Evolutionary conservation across 2,329 filamentous ascomycete species (phyloP), one percentile per base, ranked within the genome.

Genomic region (Ceratocystis destructans): DNA sequence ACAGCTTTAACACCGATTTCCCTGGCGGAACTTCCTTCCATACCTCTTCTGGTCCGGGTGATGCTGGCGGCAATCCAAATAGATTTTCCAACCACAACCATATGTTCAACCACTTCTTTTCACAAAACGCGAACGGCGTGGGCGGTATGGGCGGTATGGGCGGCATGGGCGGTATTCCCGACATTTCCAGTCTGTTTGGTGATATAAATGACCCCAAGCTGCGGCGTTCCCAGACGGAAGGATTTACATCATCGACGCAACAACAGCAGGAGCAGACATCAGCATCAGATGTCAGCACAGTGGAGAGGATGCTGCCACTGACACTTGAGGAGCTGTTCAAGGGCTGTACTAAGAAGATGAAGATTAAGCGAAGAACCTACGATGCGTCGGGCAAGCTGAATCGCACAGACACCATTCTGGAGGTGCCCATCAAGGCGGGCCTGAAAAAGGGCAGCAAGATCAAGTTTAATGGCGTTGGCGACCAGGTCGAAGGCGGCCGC

Each of bases 361-460:
- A 94, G 79, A 96, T 97, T 70, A 96, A 96, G 80, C 85, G 93
- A 73, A 97, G 97, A 84, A 91, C 88, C 20, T 97, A 99, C 75
- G 80, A 86, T 22, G 20, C 48, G 5, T 86, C 82, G 0, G 90
- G 90, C 67, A 96, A 96, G 79, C 86, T 91, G 71, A 89, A 84
- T 55, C 88, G 87, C 2, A 89, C 92, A 68, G 94, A 99, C 72
- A 89, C 92, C 72, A 90, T 96, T 20, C 79, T 99, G 37, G 91
- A 96, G 73, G 93, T 97, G 64, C 90, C 91, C 61, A 96, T 99
- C 78, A 97, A 96, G 78, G 87, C 90, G 5, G 94, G 94, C 68
- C 78, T 97, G 76, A 96, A 97, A 78, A 92, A 95, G 71, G 94
- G 94, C 37, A 96, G 90, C 73, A 99, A 97, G 81, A 96, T 99